Evolutionary conservation across 345 rosid genomes (phyloP), one percentile per base, ranked within the genome.

Genomic region (Citrus australasica): DNA sequence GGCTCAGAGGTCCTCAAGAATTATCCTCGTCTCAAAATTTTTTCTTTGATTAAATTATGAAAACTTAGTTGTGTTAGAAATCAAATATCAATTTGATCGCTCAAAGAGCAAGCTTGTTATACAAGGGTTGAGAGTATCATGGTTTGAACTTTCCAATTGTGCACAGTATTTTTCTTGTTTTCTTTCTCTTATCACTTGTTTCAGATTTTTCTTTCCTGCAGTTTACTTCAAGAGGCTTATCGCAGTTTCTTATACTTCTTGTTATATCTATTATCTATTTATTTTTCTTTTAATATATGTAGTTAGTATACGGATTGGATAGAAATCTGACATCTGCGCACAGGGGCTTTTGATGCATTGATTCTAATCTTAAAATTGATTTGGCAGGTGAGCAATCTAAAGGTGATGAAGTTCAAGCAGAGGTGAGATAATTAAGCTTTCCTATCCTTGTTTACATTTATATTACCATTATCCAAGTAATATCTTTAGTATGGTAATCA

Each of bases 321-420:
- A 13, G 51, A 46, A 42, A 42, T 42, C 48, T 75, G 59, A 40
- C 70, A 40, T 28, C 30, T 75, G 30, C 17, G 5, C 32, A 32
- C 3, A 32, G 53, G 38, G 22, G 7, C 24, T 40, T 9, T 21
- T 7, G 32, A 24, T 7, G 64, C 35, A 33, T 55, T 67, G 33
- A 5, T 19, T 77, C 42, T 33, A 32, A 66, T 64, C 40, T 56
- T 75, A 33, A 11, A 48, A 33, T 75, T 74, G n/a, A 28, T 78
- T 71, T 87, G 83, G 78, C 76, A 91, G 93, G 89, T 79, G 94
- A 91, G 78, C 89, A 86, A 75, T 81, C 91, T 77, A 88, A 86
- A 83, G 85, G 77, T 25, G 90, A 84, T 56, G 90, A 89, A 76
- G 76, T 82, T 77, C 85, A 79, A 79, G 84, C 81, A 33, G 84